These are phyloP conservation scores for Cucumis sativus DNA, from an alignment of 306 rosid genomes.

Conservation along the genomic window DNA sequence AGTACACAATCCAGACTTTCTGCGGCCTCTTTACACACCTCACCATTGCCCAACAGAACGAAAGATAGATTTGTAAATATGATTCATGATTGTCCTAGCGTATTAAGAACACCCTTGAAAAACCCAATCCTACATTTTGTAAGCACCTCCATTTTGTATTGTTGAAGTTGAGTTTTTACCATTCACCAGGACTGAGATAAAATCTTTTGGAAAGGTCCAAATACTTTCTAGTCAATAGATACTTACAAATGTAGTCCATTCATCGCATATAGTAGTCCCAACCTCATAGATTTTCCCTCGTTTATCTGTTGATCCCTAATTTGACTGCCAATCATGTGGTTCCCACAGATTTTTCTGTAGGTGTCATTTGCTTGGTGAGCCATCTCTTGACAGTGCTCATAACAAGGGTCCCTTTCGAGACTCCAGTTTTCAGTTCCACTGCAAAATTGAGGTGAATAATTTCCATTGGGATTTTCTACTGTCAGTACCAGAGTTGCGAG, in stretches of 20 bases:
- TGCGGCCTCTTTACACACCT: neutral
- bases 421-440: neutral
- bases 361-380: neutral
- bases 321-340: neutral
- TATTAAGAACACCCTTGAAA: neutral
- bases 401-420: neutral
- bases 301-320: neutral
- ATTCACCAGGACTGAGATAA: neutral
- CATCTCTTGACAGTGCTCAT: neutral
- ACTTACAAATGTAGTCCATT: neutral
- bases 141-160: neutral
- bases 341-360: neutral
- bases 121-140: neutral
- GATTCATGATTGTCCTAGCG: neutral
- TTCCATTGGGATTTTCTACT: neutral
- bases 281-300: neutral
- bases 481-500: neutral
- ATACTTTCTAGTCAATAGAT: neutral
- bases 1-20: neutral
- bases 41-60: neutral
- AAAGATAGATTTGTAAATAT: neutral
- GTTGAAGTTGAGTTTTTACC: neutral
- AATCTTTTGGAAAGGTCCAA: neutral
- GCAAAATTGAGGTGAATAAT: neutral
- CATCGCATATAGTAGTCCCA: neutral